A percentile compares a stretch with the other conserved stretches of the same genome.
Evolutionary conservation across 202 grass and related monocot genomes (phyloP).

Genomic region (Setaria italica): DNA sequence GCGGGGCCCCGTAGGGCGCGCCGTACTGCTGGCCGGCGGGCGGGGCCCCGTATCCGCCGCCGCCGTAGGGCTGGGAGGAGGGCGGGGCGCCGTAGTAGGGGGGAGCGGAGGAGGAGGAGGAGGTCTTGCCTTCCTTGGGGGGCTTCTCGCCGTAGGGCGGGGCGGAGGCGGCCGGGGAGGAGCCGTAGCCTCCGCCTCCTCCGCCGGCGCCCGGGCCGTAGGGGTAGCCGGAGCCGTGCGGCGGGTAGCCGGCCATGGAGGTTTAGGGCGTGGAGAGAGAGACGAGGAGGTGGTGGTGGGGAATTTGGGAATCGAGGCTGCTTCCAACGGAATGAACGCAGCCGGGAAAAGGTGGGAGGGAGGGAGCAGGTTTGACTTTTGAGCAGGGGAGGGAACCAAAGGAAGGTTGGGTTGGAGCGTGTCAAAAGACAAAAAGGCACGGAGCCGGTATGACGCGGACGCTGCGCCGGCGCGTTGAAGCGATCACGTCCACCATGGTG

Average conservation of each 20-base stretch:
- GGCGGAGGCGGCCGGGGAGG: conserved; percentile 42
- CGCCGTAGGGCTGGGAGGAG: too few species aligned
- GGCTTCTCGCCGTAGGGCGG: conserved; percentile 68
- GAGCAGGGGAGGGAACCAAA: too few species aligned
- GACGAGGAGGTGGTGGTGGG: neutral
- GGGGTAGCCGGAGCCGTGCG: conserved; percentile 56
- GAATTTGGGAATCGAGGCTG: neutral
- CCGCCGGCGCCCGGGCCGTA: conserved; percentile 41
- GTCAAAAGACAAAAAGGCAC: too few species aligned
- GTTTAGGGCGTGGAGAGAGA: too few species aligned
- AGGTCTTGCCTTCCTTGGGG: conserved; percentile 66
- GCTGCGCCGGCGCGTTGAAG: too few species aligned
- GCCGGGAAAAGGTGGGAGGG: neutral
- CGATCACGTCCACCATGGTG: too few species aligned
- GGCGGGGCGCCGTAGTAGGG: conserved; percentile 24
- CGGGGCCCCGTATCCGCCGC: conserved; percentile 10
- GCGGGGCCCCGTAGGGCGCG: conserved; percentile 53
- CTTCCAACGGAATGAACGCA: neutral
- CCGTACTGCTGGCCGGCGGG: conserved; percentile 23
- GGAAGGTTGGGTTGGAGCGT: too few species aligned
- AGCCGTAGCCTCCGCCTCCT: conserved; percentile 33
- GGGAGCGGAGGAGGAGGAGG: neutral
- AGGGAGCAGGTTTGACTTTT: too few species aligned
- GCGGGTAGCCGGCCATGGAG: conserved; percentile 79
- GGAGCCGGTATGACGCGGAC: too few species aligned